These are phyloP conservation scores for Paramecium biaurelia DNA, from an alignment of 73 alveolate genomes.

Conservation along the genomic window DNA sequence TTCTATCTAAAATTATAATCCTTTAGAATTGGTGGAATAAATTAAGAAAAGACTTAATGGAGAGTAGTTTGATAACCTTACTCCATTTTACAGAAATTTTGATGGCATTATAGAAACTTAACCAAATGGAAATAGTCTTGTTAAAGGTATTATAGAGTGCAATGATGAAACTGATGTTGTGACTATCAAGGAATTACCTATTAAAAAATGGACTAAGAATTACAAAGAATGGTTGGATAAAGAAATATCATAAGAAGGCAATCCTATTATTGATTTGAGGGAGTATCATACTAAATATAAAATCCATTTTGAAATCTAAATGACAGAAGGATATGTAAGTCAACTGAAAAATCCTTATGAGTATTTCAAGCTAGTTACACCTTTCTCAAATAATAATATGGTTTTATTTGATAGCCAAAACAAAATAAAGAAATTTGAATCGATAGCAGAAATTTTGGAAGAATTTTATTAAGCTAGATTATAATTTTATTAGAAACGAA, in stretches of 20 bases:
- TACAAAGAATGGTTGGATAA: constrained; percentile 89
- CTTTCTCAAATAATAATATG: constrained; percentile 80
- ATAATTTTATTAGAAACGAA: constrained; percentile 88
- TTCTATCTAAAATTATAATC: constrained; percentile 93
- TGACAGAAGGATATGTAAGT: constrained; percentile 53
- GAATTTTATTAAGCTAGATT: constrained; percentile 90
- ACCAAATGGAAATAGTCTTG: constrained; percentile 72
- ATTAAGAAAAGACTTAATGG: constrained; percentile 82
- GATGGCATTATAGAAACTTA: constrained; percentile 81
- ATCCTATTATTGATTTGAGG: constrained; percentile 80
- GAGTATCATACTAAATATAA: constrained; percentile 93
- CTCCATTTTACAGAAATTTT: constrained; percentile 94
- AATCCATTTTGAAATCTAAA: constrained; percentile 89
- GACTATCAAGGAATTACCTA: constrained; percentile 92
- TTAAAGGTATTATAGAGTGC: constrained; percentile 81
- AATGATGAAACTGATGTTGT: constrained; percentile 79
- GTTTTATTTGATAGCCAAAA: constrained; percentile 91
- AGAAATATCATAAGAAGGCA: constrained; percentile 68
- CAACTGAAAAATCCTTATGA: constrained; percentile 80
- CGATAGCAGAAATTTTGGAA: constrained; percentile 86
- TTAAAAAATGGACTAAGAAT: constrained; percentile 94
- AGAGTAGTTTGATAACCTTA: constrained; percentile 66
- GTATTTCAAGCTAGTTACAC: constrained; percentile 81
- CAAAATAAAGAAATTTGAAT: constrained; percentile 80
- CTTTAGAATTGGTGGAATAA: constrained; percentile 91